phyloP scores from a whole-genome alignment of 208 protist species.

The Leishmania arabica region DNA sequence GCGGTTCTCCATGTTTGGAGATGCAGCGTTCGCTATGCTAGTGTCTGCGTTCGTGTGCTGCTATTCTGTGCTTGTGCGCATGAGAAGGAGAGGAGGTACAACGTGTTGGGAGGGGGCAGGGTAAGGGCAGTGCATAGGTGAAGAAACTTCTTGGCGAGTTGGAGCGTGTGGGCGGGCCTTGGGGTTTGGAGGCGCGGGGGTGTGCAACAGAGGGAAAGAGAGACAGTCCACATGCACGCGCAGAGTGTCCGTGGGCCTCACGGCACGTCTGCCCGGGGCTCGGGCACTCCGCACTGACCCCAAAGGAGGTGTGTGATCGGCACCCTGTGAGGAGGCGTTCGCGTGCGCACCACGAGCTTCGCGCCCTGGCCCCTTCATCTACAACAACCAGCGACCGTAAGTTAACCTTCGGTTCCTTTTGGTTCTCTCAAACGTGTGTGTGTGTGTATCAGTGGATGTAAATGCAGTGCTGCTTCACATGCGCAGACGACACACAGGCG shows the following conservation, averaged over 20 bases:
- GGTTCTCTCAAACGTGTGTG: no score
- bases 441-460: neutral
- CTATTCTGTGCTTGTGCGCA: neutral
- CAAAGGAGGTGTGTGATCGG: neutral
- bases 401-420: no score
- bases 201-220: neutral
- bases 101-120: no score
- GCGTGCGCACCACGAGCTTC: neutral
- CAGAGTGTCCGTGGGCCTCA: no score
- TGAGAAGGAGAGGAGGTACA: neutral
- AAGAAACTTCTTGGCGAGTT: neutral
- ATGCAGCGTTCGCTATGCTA: neutral
- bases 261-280: no score
- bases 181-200: neutral
- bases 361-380: neutral
- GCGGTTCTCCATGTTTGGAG: slow-evolving; percentile 55
- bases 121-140: neutral
- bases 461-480: slow-evolving; percentile 4
- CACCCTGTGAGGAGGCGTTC: neutral
- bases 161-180: neutral
- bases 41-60: neutral
- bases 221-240: neutral
- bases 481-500: neutral
- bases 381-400: neutral
- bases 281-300: neutral